Conservation (phyloP, 169 alveolate species). For the Plasmodium coatneyi region DNA sequence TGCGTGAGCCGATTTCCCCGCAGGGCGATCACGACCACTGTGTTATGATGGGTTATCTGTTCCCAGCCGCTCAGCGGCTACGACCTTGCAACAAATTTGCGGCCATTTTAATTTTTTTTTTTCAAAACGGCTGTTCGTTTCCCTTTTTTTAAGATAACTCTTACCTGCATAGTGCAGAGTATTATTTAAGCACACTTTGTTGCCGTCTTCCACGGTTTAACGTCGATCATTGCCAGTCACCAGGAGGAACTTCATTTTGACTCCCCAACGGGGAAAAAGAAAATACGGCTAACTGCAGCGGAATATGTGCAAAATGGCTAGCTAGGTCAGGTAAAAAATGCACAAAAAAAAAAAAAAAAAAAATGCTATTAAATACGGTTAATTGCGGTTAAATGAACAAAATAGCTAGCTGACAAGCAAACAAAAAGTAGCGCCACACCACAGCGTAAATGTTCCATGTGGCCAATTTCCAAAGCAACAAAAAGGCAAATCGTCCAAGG, state of each 20-base stretch:
- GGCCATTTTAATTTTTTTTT: not conserved
- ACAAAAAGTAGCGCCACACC: not conserved
- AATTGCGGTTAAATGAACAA: not conserved
- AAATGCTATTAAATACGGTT: not conserved
- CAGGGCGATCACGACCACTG: not conserved
- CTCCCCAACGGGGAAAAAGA: not conserved
- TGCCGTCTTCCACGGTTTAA: not conserved
- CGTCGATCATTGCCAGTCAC: not conserved
- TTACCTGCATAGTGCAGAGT: slow-evolving; percentile 2
- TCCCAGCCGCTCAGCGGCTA: not conserved
- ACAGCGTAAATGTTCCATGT: not conserved
- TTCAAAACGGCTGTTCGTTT: not conserved
- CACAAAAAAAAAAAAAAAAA: too few relatives aligned
- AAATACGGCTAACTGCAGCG: not conserved
- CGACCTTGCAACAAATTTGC: not conserved
- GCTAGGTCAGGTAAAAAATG: not conserved
- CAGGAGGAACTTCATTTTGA: not conserved
- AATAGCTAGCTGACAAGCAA: not conserved
- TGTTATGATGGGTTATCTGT: not conserved
- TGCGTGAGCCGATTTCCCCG: not conserved
- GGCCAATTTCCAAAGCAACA: not conserved
- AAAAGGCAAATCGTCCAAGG: not conserved
- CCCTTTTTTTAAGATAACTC: not conserved
- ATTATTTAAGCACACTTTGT: not conserved
- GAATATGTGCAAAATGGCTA: not conserved